Evolutionary conservation across 371 early-diverging fungal genomes (phyloP).

Genomic region (Chytridium lagenaria): DNA sequence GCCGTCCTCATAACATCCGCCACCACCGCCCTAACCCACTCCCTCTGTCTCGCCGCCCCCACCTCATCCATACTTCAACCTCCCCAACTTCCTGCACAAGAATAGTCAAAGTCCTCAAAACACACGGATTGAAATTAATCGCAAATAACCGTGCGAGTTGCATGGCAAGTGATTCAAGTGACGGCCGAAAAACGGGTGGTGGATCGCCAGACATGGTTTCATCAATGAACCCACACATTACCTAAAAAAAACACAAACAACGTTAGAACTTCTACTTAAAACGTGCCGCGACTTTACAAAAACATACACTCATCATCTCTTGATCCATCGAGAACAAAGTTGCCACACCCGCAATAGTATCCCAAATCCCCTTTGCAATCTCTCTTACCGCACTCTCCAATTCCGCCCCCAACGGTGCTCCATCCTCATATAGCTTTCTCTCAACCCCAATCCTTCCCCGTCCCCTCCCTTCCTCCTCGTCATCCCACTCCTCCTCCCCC

Average conservation of each 20-base stretch:
- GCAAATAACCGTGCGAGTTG: conserved; percentile 17
- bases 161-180: background rate
- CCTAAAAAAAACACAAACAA: conserved; percentile 2
- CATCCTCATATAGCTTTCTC: background rate
- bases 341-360: conserved; percentile 22
- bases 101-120: conserved; percentile 20
- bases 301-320: conserved; percentile 31
- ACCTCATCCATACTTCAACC: no score
- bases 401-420: conserved; percentile 6
- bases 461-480: conserved; percentile 21
- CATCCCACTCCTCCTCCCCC: conserved; percentile 11
- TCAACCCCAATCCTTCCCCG: background rate
- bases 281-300: background rate
- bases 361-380: conserved; percentile 22
- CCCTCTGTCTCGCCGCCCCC: background rate
- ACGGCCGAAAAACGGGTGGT: background rate
- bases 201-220: background rate
- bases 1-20: background rate
- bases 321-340: conserved; percentile 25
- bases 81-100: conserved; percentile 19
- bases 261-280: no score
- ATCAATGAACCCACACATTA: background rate
- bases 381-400: conserved; percentile 3
- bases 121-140: conserved; percentile 15
- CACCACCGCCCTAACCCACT: background rate